phyloP scores from a whole-genome alignment of 345 rosid genomes.

The Citrus cavaleriei region DNA sequence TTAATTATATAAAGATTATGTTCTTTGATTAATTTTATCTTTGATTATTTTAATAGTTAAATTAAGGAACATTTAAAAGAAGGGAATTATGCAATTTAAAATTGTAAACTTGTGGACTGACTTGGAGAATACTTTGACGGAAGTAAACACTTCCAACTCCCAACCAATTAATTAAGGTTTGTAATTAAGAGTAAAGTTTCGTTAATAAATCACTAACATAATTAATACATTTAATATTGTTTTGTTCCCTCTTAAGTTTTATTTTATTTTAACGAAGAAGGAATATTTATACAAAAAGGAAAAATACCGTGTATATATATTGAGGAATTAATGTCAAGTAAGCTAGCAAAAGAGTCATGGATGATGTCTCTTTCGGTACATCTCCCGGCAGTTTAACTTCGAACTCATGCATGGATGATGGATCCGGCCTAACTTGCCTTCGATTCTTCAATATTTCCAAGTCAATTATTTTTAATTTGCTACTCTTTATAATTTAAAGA shows the following conservation, averaged over 20 bases:
- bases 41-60: not conserved
- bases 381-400: not conserved
- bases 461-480: not conserved
- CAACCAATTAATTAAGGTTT: slow-evolving; percentile 2
- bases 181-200: not conserved
- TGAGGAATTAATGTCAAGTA: too few species aligned
- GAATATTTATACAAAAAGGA: too few species aligned
- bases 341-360: not conserved
- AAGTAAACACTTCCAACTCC: not conserved
- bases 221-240: too few species aligned
- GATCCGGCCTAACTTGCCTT: slow-evolving; percentile 7
- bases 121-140: not conserved
- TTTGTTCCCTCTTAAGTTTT: too few species aligned
- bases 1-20: not conserved
- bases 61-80: not conserved
- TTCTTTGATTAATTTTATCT: not conserved
- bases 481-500: not conserved
- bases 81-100: not conserved
- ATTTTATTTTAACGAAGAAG: too few species aligned
- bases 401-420: not conserved
- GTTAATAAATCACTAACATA: not conserved
- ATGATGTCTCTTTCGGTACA: not conserved
- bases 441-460: not conserved
- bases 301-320: too few species aligned
- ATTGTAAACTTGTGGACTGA: not conserved